Conservation (phyloP, 306 rosid genomes). For the Geum urbanum region DNA sequence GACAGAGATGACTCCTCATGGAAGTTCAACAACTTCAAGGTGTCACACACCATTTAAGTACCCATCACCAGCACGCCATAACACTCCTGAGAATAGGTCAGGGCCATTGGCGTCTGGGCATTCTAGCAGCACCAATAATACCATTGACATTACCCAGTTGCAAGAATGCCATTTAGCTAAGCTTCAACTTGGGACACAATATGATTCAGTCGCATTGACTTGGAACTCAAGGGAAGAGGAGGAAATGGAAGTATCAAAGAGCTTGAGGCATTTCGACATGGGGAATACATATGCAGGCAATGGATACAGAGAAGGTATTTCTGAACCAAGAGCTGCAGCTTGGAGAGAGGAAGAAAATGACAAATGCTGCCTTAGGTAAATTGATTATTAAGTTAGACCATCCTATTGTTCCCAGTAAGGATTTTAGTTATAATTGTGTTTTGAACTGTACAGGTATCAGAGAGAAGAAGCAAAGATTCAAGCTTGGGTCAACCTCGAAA, state of each 20-base stretch:
- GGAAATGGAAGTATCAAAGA: conserved; percentile 88
- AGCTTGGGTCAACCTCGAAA: conserved; percentile 97
- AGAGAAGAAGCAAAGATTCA: conserved; percentile 95
- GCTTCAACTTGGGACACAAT: conserved; percentile 65
- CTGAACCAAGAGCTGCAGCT: conserved; percentile 61
- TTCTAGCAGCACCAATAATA: conserved; percentile 30
- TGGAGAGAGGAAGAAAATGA: conserved; percentile 92
- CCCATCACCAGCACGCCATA: conserved; percentile 82
- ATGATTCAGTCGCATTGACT: conserved; percentile 60
- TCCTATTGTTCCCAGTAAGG: conserved; percentile 5
- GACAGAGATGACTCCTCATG: conserved; percentile 96
- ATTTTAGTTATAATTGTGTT: conserved; percentile 2
- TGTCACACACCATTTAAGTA: conserved; percentile 82
- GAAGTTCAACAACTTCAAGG: conserved; percentile 90
- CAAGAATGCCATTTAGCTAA: conserved; percentile 83
- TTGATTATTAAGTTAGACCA: conserved; percentile 3
- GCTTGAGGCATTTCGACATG: conserved; percentile 71
- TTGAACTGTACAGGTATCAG: conserved; percentile 56
- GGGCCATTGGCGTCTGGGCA: conserved; percentile 61
- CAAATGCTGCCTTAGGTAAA: conserved; percentile 77
- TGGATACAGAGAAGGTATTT: conserved; percentile 46
- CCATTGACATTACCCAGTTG: conserved; percentile 61
- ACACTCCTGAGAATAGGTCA: conserved; percentile 83
- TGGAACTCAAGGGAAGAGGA: conserved; percentile 98
- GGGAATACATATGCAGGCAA: conserved; percentile 41